Evolutionary conservation across 1,284 basidiomycete genomes (phyloP).

Genomic region (Leccinum griseonigrum): DNA sequence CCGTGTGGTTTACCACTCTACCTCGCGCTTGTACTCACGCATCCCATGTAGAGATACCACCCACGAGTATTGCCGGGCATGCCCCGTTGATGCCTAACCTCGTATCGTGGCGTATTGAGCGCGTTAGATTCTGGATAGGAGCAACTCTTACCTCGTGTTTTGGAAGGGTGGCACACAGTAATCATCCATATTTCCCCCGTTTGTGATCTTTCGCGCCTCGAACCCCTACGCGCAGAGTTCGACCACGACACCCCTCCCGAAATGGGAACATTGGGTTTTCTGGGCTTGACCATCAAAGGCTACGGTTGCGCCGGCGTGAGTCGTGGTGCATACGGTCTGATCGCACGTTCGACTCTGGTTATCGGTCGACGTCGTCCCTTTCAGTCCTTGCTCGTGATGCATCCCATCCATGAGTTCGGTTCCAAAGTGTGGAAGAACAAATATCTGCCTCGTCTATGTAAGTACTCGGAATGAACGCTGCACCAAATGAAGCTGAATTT

Average conservation of each 20-base stretch:
- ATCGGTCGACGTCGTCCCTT: conserved; percentile 91
- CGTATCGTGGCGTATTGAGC: conserved; percentile 2
- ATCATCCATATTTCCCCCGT: not conserved
- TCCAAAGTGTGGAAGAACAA: conserved; percentile 89
- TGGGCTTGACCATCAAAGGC: conserved; percentile 90
- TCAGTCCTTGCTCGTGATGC: conserved; percentile 97
- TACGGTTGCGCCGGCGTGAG: conserved; percentile 96
- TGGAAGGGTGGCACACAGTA: conserved; percentile 79
- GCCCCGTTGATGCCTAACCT: conserved; percentile 15
- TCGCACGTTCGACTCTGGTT: conserved; percentile 94
- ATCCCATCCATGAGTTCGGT: conserved; percentile 93
- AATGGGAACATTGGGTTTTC: conserved; percentile 90
- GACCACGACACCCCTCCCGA: conserved; percentile 78
- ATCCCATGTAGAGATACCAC: conserved; percentile 70
- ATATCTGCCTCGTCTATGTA: conserved; percentile 83
- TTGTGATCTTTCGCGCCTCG: not conserved
- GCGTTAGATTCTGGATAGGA: conserved; percentile 47
- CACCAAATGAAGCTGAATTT: conserved; percentile 13
- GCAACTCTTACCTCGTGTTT: conserved; percentile 78
- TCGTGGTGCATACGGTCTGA: conserved; percentile 89
- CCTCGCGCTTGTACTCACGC: conserved; percentile 1
- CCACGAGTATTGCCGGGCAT: conserved; percentile 78
- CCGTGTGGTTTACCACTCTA: conserved; percentile 19
- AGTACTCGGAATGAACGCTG: not conserved
- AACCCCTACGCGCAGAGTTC: conserved; percentile 54